Evolutionary conservation across 2,329 filamentous ascomycete species (phyloP).

Genomic region (Shiraia bambusicola): DNA sequence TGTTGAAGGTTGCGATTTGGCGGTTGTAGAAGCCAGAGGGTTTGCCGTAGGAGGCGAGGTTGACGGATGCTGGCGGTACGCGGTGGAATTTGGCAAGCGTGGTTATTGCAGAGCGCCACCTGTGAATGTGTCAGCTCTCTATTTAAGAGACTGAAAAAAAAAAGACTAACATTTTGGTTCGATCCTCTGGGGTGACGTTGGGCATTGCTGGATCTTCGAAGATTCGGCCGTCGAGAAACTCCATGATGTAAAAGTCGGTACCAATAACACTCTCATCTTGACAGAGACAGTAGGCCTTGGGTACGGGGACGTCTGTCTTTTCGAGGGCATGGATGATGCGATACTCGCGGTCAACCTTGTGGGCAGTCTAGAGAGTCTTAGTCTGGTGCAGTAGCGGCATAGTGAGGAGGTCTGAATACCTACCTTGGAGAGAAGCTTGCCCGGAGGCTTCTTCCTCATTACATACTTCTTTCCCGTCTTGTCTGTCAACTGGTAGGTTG

Average conservation of each 20-base stretch:
- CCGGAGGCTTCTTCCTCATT: constrained; percentile 97
- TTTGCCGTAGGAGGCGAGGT: constrained; percentile 73
- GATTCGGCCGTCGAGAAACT: constrained; percentile 90
- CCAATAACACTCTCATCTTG: constrained; percentile 78
- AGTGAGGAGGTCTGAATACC: neutral
- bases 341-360: constrained; percentile 96
- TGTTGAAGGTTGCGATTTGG: constrained; percentile 79
- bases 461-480: constrained; percentile 73
- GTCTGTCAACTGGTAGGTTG: constrained; percentile 87
- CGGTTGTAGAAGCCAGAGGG: constrained; percentile 77
- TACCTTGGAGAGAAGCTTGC: constrained; percentile 72
- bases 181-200: constrained; percentile 65
- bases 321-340: constrained; percentile 82
- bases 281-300: constrained; percentile 80
- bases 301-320: constrained; percentile 80
- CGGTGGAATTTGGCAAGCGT: constrained; percentile 85
- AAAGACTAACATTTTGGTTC: constrained; percentile 63
- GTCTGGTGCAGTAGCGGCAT: neutral
- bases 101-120: constrained; percentile 79
- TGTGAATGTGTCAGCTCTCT: constrained; percentile 32
- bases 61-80: constrained; percentile 66
- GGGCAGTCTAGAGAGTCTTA: constrained; percentile 66
- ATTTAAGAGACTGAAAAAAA: neutral
- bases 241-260: constrained; percentile 96
- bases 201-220: constrained; percentile 87